Evolutionary conservation across 2,329 filamentous ascomycete genomes (phyloP), one percentile per base, ranked within the genome.

Genomic region (Aspergillus ibericus): DNA sequence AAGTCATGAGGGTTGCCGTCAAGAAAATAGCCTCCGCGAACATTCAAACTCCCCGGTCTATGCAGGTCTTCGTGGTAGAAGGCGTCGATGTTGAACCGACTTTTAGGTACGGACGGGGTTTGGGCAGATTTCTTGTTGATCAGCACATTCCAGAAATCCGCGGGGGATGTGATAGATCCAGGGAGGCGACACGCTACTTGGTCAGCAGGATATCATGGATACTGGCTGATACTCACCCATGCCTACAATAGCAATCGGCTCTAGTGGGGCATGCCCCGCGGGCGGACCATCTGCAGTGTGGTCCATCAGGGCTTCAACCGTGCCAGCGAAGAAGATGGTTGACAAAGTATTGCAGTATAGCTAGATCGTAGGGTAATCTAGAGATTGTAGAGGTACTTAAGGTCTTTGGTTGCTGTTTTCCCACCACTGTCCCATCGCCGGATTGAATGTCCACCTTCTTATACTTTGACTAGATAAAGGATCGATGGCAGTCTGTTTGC

Each of bases 21-120:
- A 18, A 70, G 35, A 0, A 75, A 54, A 32, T 72, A 72, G 34
- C 72, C 59, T 0, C 65, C 65, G 5, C 55, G 47, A 10, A 13
- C 36, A 42, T 8, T 44, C 58, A 52, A 4, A 55, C 59, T 38
- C 1, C 52, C 29, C 2, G 46, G n/a, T 40, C 36, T 40, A 4
- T 52, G 29, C 22, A 22, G 46, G 22, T 51, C 32, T 4, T 34
- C 3, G 35, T 71, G 59, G 25, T 65, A 60, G 29, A 65, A 71
- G 0, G 58, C 56, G 35, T 65, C 56, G 3, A 64, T 47, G 5
- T 69, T 70, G 48, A 66, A 70, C 38, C 72, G 57, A 5, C 62
- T 56, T 8, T 55, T 38, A 1, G 68, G 66, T 25, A 71, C 51
- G 10, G 36, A 10, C 22, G 66, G 53, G 2, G 50, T 53, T 27